Evolutionary conservation across 345 rosid species (phyloP), one percentile per base, ranked within the genome.

Genomic region (Xanthoceras sorbifolium): DNA sequence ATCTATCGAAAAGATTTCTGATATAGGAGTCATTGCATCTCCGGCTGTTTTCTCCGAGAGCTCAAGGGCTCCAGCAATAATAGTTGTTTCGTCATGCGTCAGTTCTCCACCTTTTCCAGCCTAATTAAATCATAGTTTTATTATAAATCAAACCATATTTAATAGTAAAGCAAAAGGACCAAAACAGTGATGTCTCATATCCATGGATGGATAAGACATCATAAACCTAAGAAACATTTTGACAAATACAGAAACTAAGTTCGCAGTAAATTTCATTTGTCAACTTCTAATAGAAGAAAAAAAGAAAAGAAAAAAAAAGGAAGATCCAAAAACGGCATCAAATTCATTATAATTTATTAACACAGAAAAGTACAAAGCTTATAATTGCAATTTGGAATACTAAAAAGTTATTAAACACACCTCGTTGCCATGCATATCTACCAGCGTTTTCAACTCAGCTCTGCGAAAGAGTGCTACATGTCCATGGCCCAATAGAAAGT

Each of bases 41-140:
- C 88, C 79, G 71, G 93, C 98, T 64, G 91, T 89, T 83, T 96
- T 93, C 87, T 90, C 97, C 5, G 87, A 67, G 40, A 96, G 97
- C 81, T 90, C 97, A 75, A 96, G 99, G 69, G 99, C 99, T 82
- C 99, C 99, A 32, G 98, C 98, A 78, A 96, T 96, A 72, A 96
- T 96, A 32, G 99, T 96, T 3, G 99, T 96, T 82, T 96, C 99
- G 26, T 96, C 99, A 85, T 89, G 99, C 0, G 99, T 93, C 81
- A 96, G 72, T 80, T 96, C 99, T 67, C 99, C 99, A 67, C 99
- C 99, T 80, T 96, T 96, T 59, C 99, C 99, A 67, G 99, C 99
- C 99, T 93, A 82, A 59, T 12, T 31, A 20, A 55, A 76, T 57
- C 25, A 60, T 20, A 67, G 66, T 28, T 25, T 25, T 42, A 38